phyloP scores from a whole-genome alignment of 805 yeast species.

The Candida silvatica region DNA sequence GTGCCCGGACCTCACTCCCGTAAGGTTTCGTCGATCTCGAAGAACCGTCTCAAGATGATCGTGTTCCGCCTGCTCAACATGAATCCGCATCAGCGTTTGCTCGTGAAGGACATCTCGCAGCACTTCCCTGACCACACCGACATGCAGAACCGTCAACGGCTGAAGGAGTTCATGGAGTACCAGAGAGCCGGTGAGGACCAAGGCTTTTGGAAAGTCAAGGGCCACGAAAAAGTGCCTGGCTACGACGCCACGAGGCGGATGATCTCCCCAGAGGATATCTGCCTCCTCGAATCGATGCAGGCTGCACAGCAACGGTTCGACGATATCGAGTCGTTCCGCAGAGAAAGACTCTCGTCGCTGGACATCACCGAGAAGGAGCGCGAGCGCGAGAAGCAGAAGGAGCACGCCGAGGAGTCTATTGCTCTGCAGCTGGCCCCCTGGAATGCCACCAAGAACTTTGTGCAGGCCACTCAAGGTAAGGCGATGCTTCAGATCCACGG shows the following conservation, averaged over 20 bases:
- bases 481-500: constrained; percentile 95
- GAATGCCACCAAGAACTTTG: constrained; percentile 87
- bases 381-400: constrained; percentile 12
- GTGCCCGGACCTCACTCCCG: constrained; percentile 98
- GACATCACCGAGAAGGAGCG: constrained; percentile 4
- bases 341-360: constrained; percentile 25
- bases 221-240: constrained; percentile 56
- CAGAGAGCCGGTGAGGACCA: constrained; percentile 92
- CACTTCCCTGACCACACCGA: constrained; percentile 97
- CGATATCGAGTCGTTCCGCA: constrained; percentile 56
- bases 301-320: constrained; percentile 85
- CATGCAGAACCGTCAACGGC: constrained; percentile 91
- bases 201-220: constrained; percentile 87
- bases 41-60: constrained; percentile 87
- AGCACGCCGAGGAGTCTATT: constrained; percentile 45
- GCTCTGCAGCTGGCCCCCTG: constrained; percentile 90
- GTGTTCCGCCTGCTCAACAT: constrained; percentile 81
- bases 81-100: constrained; percentile 61
- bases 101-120: constrained; percentile 78
- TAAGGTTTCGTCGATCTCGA: constrained; percentile 87
- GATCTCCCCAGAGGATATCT: constrained; percentile 87
- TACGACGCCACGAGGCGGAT: constrained; percentile 73
- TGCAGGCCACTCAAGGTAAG: constrained; percentile 91
- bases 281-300: constrained; percentile 85
- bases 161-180: constrained; percentile 96